These are phyloP conservation scores for Penicillium sp. DNA, from an alignment of 2,329 filamentous ascomycete genomes.

Conservation along the genomic window DNA sequence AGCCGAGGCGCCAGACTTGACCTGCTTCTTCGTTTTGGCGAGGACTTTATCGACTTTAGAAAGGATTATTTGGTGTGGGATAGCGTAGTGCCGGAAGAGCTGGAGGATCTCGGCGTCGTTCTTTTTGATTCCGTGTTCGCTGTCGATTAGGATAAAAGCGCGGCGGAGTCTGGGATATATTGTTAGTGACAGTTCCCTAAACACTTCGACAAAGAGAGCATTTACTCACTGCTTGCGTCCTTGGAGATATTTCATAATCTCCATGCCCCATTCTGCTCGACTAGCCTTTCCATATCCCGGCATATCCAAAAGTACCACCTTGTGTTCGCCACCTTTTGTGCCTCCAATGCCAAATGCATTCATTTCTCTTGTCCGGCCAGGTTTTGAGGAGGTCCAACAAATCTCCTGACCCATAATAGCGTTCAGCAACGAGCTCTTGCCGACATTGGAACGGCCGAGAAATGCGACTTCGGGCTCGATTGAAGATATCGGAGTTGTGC, in stretches of 20 bases:
- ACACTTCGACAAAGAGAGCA: rapidly evolving
- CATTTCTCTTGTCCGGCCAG: constrained; percentile 64
- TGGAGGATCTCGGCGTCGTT: constrained; percentile 59
- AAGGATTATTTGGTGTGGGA: constrained; percentile 66
- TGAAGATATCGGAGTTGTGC: constrained; percentile 54
- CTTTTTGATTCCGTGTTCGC: constrained; percentile 62
- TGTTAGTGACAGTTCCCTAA: not conserved
- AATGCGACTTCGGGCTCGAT: constrained; percentile 63
- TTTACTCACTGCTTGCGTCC: constrained; percentile 57
- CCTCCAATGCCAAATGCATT: constrained; percentile 64
- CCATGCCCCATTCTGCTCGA: constrained; percentile 60
- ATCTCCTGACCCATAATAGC: constrained; percentile 55
- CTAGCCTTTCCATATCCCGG: constrained; percentile 68
- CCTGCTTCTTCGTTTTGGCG: constrained; percentile 31
- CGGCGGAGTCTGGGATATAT: constrained; percentile 49
- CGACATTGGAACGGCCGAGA: constrained; percentile 68
- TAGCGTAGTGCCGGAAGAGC: constrained; percentile 55
- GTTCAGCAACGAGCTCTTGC: constrained; percentile 68
- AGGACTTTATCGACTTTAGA: constrained; percentile 64
- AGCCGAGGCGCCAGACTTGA: constrained; percentile 31
- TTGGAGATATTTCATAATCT: constrained; percentile 68
- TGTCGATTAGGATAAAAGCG: constrained; percentile 65
- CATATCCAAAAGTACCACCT: constrained; percentile 66
- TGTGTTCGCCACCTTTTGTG: constrained; percentile 44
- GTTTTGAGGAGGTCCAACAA: constrained; percentile 59